phyloP scores from a whole-genome alignment of 2,329 filamentous ascomycete genomes.

The Berkeleyomyces basicola region DNA sequence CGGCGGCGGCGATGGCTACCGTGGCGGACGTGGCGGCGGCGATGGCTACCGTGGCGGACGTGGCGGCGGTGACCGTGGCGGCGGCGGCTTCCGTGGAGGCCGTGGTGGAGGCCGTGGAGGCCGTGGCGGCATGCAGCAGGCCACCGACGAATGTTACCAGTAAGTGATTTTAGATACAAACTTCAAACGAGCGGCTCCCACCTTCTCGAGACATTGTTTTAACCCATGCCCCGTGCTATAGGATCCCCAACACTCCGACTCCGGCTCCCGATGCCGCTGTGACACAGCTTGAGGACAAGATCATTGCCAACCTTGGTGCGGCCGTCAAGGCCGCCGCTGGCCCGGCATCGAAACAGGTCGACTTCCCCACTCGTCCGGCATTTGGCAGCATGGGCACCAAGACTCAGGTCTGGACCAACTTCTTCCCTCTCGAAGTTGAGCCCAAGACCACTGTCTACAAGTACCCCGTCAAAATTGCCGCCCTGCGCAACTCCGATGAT shows the following conservation, averaged over 20 bases:
- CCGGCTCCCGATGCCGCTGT: constrained; percentile 19
- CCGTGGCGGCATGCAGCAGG: constrained; percentile 16
- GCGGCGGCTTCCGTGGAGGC: constrained; percentile 14
- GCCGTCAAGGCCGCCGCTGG: constrained; percentile 19
- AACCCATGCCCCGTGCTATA: neutral
- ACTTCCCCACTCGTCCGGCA: constrained; percentile 31
- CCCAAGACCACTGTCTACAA: constrained; percentile 23
- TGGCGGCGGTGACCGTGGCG: constrained; percentile 16
- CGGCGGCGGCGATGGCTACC: constrained; percentile 13
- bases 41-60: constrained; percentile 15
- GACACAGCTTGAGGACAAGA: constrained; percentile 25
- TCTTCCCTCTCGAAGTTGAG: constrained; percentile 29
- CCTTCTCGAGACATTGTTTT: neutral
- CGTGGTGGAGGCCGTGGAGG: constrained; percentile 15
- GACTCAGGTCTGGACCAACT: constrained; percentile 37
- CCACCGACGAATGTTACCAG: constrained; percentile 15
- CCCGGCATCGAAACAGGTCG: constrained; percentile 10
- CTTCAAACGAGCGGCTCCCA: neutral
- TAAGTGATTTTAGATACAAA: constrained; percentile 5
- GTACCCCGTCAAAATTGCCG: constrained; percentile 28
- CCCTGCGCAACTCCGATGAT: constrained; percentile 13
- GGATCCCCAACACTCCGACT: constrained; percentile 11
- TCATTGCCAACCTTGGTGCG: constrained; percentile 22
- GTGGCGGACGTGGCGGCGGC: constrained; percentile 15
- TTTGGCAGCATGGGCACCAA: constrained; percentile 29